phyloP scores from a whole-genome alignment of 495 filamentous ascomycete genomes.

The Pyronema domesticum region DNA sequence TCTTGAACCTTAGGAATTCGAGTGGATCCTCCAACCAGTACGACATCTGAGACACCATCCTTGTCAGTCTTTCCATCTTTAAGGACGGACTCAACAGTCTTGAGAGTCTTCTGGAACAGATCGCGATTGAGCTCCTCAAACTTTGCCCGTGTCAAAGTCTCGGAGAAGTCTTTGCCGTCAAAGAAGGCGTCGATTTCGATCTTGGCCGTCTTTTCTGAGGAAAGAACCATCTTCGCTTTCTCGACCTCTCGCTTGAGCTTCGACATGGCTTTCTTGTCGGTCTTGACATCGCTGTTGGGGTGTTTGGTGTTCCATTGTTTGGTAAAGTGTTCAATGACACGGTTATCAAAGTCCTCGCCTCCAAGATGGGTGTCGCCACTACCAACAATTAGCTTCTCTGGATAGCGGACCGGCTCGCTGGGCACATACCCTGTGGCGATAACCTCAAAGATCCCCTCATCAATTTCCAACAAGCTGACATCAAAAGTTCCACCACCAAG shows the following conservation, averaged over 20 bases:
- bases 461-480: slow-evolving; percentile 93
- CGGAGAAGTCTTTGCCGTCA: slow-evolving; percentile 91
- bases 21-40: slow-evolving; percentile 78
- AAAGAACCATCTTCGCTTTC: slow-evolving; percentile 97
- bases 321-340: slow-evolving; percentile 89
- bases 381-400: not conserved
- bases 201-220: slow-evolving; percentile 91
- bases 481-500: slow-evolving; percentile 99
- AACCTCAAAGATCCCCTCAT: slow-evolving; percentile 94
- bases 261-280: slow-evolving; percentile 95
- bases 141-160: slow-evolving; percentile 94
- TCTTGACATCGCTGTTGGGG: slow-evolving; percentile 63
- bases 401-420: too few species aligned
- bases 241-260: slow-evolving; percentile 99
- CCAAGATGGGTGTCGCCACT: slow-evolving; percentile 96
- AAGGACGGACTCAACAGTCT: slow-evolving; percentile 93
- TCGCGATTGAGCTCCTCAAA: slow-evolving; percentile 98
- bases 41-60: slow-evolving; percentile 68
- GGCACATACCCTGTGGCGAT: slow-evolving; percentile 48
- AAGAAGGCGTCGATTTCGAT: slow-evolving; percentile 97
- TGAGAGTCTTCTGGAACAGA: slow-evolving; percentile 95
- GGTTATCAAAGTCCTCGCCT: slow-evolving; percentile 99
- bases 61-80: slow-evolving; percentile 85
- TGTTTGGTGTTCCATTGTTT: slow-evolving; percentile 99
- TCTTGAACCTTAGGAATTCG: slow-evolving; percentile 93